phyloP scores from a whole-genome alignment of 106 monocot species.

The Dendrobium catenatum region DNA sequence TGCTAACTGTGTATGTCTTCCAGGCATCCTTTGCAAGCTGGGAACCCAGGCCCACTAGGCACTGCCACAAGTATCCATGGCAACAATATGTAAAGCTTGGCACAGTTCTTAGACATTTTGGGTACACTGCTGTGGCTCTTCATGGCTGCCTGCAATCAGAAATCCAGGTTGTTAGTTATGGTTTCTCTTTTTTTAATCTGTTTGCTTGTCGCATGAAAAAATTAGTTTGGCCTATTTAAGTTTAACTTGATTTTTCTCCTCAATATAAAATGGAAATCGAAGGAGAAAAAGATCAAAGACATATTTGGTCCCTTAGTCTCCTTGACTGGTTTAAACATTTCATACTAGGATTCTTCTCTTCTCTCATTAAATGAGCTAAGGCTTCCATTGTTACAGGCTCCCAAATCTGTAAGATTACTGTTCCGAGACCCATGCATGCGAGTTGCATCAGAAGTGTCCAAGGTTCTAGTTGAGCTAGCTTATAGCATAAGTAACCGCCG shows the following conservation, averaged over 20 bases:
- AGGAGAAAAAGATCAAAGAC: neutral
- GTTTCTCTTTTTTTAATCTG: neutral
- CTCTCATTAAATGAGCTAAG: neutral
- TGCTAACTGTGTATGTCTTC: neutral
- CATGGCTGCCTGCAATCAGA: constrained; percentile 75
- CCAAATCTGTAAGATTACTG: constrained; percentile 34
- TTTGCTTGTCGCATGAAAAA: neutral
- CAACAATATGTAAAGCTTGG: constrained; percentile 65
- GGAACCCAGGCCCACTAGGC: constrained; percentile 63
- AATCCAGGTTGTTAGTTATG: constrained; percentile 41
- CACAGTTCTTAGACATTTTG: constrained; percentile 51
- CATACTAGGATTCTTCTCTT: neutral
- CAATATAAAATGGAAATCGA: neutral
- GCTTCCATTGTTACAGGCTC: constrained; percentile 23
- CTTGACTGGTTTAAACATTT: neutral
- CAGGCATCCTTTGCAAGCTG: constrained; percentile 76
- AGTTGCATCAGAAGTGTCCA: constrained; percentile 57
- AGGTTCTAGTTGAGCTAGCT: constrained; percentile 46
- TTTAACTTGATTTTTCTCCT: too few species aligned
- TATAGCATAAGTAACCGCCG: constrained; percentile 46
- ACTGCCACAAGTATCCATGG: constrained; percentile 61
- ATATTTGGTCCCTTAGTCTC: neutral
- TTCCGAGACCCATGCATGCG: constrained; percentile 56
- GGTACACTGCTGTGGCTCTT: constrained; percentile 54
- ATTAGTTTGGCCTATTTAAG: neutral